A percentile compares a stretch with the other conserved stretches of the same genome.
Conservation (phyloP, 441 rosid genomes). For the Manihot esculenta region DNA sequence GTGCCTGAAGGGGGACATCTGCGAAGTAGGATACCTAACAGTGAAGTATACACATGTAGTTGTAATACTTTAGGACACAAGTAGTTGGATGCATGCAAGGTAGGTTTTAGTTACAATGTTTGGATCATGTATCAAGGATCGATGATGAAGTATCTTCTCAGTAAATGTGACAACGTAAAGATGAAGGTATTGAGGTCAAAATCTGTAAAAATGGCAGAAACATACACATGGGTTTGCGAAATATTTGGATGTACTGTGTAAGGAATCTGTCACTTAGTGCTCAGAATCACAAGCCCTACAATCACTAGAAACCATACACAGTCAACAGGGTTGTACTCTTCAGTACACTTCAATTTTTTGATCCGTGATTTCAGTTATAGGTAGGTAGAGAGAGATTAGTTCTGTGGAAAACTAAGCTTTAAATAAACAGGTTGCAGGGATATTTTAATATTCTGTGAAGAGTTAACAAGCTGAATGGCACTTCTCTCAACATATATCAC, state of each 20-base stretch:
- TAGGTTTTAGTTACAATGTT: neutral
- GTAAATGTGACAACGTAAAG: constrained; percentile 26
- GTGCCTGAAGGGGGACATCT: neutral
- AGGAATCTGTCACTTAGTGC: constrained; percentile 11
- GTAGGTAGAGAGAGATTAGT: neutral
- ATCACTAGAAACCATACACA: constrained; percentile 38
- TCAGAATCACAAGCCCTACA: constrained; percentile 52
- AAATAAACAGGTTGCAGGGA: neutral
- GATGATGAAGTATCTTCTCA: constrained; percentile 28
- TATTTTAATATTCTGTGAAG: neutral
- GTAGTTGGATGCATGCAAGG: too few species aligned
- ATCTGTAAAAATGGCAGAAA: constrained; percentile 27
- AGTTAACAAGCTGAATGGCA: neutral
- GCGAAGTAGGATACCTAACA: neutral
- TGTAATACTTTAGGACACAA: too few species aligned
- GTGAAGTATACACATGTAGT: too few species aligned
- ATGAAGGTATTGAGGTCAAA: constrained; percentile 26
- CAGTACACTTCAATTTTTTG: constrained; percentile 39
- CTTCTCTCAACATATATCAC: neutral
- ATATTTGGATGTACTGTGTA: constrained; percentile 18
- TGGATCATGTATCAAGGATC: too few species aligned
- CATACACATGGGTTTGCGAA: constrained; percentile 46
- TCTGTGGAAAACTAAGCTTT: neutral
- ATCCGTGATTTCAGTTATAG: constrained; percentile 53
- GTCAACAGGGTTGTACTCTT: constrained; percentile 41